These are phyloP conservation scores for Scedosporium minutisporum DNA, from an alignment of 2,329 filamentous ascomycete genomes.

Conservation along the genomic window DNA sequence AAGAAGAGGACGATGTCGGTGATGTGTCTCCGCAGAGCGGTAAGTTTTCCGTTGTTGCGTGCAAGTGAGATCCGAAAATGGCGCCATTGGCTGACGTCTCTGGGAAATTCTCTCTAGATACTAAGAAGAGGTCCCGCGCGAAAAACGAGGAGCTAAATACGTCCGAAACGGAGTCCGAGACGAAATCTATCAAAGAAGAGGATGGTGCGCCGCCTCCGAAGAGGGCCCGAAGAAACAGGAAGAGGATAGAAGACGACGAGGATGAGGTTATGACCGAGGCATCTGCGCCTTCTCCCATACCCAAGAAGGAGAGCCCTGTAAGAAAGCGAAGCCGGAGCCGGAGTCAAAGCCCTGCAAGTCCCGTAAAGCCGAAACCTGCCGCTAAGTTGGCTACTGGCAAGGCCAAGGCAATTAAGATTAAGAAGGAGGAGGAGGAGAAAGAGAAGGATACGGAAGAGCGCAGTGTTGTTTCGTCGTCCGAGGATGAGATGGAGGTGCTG, in stretches of 20 bases:
- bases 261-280: conserved; percentile 25
- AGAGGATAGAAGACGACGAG: conserved; percentile 43
- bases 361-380: conserved; percentile 13
- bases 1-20: conserved; percentile 14
- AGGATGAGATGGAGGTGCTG: conserved; percentile 38
- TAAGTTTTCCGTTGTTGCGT: conserved; percentile 14
- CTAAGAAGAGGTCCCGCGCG: conserved; percentile 11
- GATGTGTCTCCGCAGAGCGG: conserved; percentile 22
- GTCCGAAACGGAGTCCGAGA: conserved; percentile 13
- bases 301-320: conserved; percentile 9
- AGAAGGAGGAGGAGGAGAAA: conserved; percentile 36
- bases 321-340: conserved; percentile 2
- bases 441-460: conserved; percentile 30
- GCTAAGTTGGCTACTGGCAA: conserved; percentile 9
- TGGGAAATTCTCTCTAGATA: background rate
- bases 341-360: background rate
- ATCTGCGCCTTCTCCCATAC: conserved; percentile 5
- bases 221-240: conserved; percentile 36
- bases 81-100: background rate
- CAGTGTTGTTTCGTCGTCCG: conserved; percentile 34
- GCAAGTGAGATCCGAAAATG: background rate
- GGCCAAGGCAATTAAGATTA: conserved; percentile 17
- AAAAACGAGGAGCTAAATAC: conserved; percentile 16
- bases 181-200: conserved; percentile 39
- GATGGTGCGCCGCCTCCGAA: conserved; percentile 54